Conservation (phyloP, 2,329 filamentous ascomycete genomes). For the Cladosporium sp. region DNA sequence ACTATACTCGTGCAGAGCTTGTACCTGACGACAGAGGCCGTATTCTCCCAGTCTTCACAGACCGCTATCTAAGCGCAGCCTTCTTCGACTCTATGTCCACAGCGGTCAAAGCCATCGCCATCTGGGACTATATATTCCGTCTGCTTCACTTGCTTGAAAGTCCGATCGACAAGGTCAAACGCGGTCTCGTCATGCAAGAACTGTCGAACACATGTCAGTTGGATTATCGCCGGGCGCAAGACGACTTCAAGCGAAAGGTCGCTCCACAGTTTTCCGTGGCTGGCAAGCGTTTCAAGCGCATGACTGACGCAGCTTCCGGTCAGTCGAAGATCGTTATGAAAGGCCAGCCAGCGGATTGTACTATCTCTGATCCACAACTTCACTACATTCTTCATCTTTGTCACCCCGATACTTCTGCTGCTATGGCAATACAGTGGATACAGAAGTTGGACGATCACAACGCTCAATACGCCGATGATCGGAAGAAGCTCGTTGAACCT, state of each 20-base stretch:
- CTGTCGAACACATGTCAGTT: constrained; percentile 22
- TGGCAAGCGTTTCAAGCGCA: constrained; percentile 20
- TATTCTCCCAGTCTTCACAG: constrained; percentile 17
- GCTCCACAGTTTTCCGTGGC: constrained; percentile 1
- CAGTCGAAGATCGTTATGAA: constrained; percentile 19
- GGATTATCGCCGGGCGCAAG: constrained; percentile 22
- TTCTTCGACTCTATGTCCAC: constrained; percentile 21
- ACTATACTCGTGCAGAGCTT: constrained; percentile 17
- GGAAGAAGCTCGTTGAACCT: constrained; percentile 14
- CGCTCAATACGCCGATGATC: constrained; percentile 19
- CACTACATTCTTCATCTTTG: constrained; percentile 22
- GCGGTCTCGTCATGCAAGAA: constrained; percentile 19
- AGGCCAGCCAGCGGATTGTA: constrained; percentile 19
- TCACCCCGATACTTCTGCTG: constrained; percentile 20
- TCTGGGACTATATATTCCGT: constrained; percentile 22
- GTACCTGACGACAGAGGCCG: constrained; percentile 21
- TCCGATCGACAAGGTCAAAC: constrained; percentile 18
- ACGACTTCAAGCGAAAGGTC: constrained; percentile 20
- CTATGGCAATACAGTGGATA: constrained; percentile 20
- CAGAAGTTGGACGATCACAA: constrained; percentile 25
- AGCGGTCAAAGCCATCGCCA: constrained; percentile 21
- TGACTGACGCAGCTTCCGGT: constrained; percentile 1
- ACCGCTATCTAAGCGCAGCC: constrained; percentile 20
- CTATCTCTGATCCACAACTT: constrained; percentile 22
- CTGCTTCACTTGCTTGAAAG: constrained; percentile 14